phyloP scores from a whole-genome alignment of 331 rosid species.

The Malus hybrid region DNA sequence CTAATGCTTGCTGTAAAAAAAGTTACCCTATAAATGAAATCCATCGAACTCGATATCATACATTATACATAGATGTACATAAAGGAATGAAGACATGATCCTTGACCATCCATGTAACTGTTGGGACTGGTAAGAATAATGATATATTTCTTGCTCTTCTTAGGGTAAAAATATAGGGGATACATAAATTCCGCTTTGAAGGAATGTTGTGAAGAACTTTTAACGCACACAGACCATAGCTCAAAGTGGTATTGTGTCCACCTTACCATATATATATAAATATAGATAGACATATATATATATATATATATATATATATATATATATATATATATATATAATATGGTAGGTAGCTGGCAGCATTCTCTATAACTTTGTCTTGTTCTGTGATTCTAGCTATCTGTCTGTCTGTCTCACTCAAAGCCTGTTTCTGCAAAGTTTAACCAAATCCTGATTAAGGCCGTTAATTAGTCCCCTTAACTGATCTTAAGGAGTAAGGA shows the following conservation, averaged over 20 bases:
- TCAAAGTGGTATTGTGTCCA: background rate
- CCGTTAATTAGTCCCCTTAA: conserved; percentile 10
- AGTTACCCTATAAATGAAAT: background rate
- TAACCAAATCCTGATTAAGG: conserved; percentile 5
- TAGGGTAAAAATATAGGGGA: background rate
- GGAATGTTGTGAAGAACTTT: background rate
- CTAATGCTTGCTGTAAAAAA: background rate
- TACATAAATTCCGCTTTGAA: background rate
- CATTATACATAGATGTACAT: background rate
- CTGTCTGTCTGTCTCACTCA: background rate
- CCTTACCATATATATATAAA: background rate
- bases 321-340: no score
- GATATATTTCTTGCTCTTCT: background rate
- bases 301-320: background rate
- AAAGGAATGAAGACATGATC: background rate
- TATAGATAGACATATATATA: background rate
- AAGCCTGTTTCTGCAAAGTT: background rate
- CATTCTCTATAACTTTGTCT: background rate
- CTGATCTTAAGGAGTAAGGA: conserved; percentile 12
- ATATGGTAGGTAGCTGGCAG: background rate
- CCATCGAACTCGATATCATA: background rate
- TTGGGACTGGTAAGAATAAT: background rate
- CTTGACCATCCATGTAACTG: background rate
- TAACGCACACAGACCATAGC: background rate
- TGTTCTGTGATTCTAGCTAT: background rate